These are phyloP conservation scores for Ustilago lituana DNA, from an alignment of 1,284 basidiomycete genomes.

Conservation along the genomic window DNA sequence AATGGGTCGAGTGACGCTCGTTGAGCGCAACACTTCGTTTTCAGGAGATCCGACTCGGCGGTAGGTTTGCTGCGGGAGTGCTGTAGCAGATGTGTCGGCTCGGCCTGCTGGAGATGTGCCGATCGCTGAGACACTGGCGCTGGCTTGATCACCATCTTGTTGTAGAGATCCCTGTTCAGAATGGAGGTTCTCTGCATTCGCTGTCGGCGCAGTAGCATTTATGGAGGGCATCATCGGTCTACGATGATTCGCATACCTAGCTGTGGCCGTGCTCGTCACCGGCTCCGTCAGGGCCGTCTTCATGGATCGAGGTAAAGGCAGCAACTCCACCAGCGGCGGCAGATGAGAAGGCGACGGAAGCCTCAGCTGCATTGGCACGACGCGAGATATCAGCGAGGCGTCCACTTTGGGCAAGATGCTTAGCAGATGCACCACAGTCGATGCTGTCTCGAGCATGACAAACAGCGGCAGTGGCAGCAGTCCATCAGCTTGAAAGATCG, in stretches of 20 bases:
- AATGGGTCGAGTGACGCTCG: constrained; percentile 34
- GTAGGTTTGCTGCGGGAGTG: constrained; percentile 19
- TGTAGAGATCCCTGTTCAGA: background rate
- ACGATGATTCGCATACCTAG: constrained; percentile 14
- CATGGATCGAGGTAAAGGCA: constrained; percentile 25
- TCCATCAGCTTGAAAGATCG: constrained; percentile 12
- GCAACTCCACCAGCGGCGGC: constrained; percentile 34
- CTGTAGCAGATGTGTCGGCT: background rate
- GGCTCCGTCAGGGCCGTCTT: constrained; percentile 25
- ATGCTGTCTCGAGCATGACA: constrained; percentile 31
- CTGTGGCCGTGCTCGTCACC: constrained; percentile 2
- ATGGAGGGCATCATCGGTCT: constrained; percentile 43
- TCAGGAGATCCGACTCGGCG: constrained; percentile 35
- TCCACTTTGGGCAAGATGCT: constrained; percentile 39
- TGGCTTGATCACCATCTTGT: background rate
- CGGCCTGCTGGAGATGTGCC: background rate
- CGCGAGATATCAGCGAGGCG: constrained; percentile 17
- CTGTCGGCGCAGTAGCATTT: background rate
- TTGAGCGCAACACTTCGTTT: constrained; percentile 27
- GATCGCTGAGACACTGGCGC: constrained; percentile 1
- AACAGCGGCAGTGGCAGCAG: constrained; percentile 27
- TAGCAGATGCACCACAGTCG: constrained; percentile 27
- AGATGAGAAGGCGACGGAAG: constrained; percentile 50
- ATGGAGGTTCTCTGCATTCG: no score
- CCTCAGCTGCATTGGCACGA: constrained; percentile 22